These are phyloP conservation scores for Cocos nucifera DNA, from an alignment of 176 grass and related monocot species.

Conservation along the genomic window DNA sequence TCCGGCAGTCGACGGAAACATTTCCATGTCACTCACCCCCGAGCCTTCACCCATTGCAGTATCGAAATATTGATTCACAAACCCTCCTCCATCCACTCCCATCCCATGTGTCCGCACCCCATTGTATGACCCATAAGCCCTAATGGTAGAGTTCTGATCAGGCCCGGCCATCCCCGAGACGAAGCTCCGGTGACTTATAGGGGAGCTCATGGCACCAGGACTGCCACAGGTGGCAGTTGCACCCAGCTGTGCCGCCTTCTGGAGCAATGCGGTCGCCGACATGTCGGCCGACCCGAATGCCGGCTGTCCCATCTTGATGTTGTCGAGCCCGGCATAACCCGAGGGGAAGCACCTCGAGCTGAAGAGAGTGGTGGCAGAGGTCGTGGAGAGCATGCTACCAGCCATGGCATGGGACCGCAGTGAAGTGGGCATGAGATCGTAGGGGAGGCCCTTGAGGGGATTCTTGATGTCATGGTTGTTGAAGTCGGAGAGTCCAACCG, in stretches of 20 bases:
- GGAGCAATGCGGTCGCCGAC: slow-evolving; percentile 65
- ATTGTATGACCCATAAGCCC: not conserved
- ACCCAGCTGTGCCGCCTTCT: slow-evolving; percentile 54
- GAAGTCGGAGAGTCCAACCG: slow-evolving; percentile 4
- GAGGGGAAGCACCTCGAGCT: not conserved
- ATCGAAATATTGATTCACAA: not conserved
- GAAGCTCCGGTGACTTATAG: not conserved
- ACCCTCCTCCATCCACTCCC: slow-evolving; percentile 21
- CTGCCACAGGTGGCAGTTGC: slow-evolving; percentile 3
- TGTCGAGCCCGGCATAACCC: not conserved
- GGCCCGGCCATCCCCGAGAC: slow-evolving; percentile 13
- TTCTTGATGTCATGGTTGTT: slow-evolving; percentile 25
- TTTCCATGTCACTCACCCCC: not conserved
- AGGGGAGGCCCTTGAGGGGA: slow-evolving; percentile 23
- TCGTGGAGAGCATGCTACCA: too few relatives aligned
- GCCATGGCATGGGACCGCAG: slow-evolving; percentile 20
- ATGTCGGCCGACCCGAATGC: slow-evolving; percentile 13
- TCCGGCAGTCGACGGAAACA: slow-evolving; percentile 10
- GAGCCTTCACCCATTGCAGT: not conserved
- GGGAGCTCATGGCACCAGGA: not conserved
- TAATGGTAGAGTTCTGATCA: not conserved
- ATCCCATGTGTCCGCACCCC: slow-evolving; percentile 11
- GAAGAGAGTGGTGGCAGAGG: too few relatives aligned
- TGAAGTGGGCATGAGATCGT: not conserved
- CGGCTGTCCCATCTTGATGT: not conserved